Evolutionary conservation across 2,329 filamentous ascomycete genomes (phyloP), one percentile per base, ranked within the genome.

Genomic region (Sphaceloma murrayae): DNA sequence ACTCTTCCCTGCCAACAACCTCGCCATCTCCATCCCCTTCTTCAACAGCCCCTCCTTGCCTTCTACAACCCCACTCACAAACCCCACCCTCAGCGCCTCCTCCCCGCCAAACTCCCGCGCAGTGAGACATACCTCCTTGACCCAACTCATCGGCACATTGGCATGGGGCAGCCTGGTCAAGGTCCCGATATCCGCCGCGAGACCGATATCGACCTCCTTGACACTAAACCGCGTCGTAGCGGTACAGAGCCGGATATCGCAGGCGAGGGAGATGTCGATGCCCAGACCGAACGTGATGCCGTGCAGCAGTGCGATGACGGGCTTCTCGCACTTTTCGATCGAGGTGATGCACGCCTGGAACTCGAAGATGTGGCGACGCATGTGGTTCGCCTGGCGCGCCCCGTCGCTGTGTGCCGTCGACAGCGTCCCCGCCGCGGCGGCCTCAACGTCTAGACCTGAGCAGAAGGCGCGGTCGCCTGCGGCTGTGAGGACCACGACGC

Each of bases 301-400:
- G 56, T 94, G 85, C 52, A 94, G 65, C 14, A 86, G 79, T 42
- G 77, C 80, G 47, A 96, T 82, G 24, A 95, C 85, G 49, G 86
- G 86, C 66, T 96, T 96, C 65, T 91, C 84, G 64, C 89, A 96
- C 53, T 74, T 78, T 61, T 95, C 89, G 43, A 94, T 67, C 10
- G 78, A 73, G 1, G 72, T 73, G 50, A 98, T 78, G 56, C 79
- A 82, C 42, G 74, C 73, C 63, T 98, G 91, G 61, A 95, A 93
- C 50, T 85, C 78, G 49, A 72, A 63, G 47, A 96, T 80, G 59
- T 85, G 74, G 22, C 78, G 73, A 38, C 84, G 74, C 39, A 88
- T 56, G 3, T 56, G 55, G 43, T 53, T 60, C 17, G 62, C 62
- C 42, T 33, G 46, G 46, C 49, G 22, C n/a, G 42, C 42, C 5